Evolutionary conservation across 768 basidiomycete species (phyloP).

Genomic region (Mycena indigotica): DNA sequence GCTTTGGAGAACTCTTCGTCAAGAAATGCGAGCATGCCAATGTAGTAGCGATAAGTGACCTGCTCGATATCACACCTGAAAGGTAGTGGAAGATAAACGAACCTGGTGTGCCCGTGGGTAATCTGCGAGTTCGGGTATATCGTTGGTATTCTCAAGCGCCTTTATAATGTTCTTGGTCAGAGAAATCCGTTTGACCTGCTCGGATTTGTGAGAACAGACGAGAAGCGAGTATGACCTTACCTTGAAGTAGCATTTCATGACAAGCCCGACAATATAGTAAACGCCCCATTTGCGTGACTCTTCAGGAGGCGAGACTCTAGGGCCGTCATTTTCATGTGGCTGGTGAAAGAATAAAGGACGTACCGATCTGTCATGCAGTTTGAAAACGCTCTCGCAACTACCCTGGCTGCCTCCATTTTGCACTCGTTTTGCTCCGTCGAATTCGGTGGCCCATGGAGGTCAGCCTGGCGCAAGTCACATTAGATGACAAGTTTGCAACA

Average conservation of each 20-base stretch:
- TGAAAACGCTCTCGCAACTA: slow-evolving; percentile 88
- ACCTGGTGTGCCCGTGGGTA: slow-evolving; percentile 91
- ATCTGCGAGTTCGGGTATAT: slow-evolving; percentile 73
- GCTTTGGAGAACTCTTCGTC: slow-evolving; percentile 90
- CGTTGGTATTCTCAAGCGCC: slow-evolving; percentile 81
- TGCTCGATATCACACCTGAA: slow-evolving; percentile 21
- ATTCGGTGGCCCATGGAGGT: slow-evolving; percentile 59
- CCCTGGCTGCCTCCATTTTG: slow-evolving; percentile 86
- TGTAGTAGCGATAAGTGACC: slow-evolving; percentile 94
- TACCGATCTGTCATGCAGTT: slow-evolving; percentile 89
- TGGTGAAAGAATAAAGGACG: too few relatives aligned
- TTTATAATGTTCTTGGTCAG: slow-evolving; percentile 90
- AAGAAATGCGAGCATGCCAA: slow-evolving; percentile 92
- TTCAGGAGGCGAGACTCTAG: slow-evolving; percentile 64
- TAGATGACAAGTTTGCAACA: slow-evolving; percentile 1
- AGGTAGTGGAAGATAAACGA: slow-evolving; percentile 19
- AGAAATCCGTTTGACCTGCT: slow-evolving; percentile 86
- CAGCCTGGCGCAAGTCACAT: slow-evolving; percentile 46
- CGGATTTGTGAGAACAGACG: too few relatives aligned
- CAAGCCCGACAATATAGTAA: slow-evolving; percentile 88
- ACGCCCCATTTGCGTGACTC: slow-evolving; percentile 88
- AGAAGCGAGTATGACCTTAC: too few relatives aligned
- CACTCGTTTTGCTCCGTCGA: slow-evolving; percentile 54
- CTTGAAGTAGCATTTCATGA: slow-evolving; percentile 92
- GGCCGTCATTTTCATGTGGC: too few relatives aligned